phyloP scores from a whole-genome alignment of 805 yeast species.

The Cephaloascus albidus region DNA sequence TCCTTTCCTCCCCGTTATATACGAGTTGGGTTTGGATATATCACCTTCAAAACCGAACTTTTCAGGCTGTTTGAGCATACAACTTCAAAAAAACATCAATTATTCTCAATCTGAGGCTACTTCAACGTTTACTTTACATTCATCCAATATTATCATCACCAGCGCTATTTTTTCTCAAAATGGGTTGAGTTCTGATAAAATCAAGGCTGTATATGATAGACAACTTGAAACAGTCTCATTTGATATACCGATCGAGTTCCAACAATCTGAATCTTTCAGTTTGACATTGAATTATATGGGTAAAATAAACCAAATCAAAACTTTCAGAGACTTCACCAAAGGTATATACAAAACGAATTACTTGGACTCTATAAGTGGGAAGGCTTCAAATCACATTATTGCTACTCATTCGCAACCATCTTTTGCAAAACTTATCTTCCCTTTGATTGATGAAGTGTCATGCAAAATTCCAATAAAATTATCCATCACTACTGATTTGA shows the following conservation, averaged over 20 bases:
- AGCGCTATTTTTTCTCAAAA: conserved; percentile 15
- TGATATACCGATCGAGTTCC: conserved; percentile 12
- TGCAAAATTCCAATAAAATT: conserved; percentile 43
- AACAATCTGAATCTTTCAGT: not conserved
- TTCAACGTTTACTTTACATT: conserved; percentile 23
- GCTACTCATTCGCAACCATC: conserved; percentile 72
- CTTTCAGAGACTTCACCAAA: conserved; percentile 45
- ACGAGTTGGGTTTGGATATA: conserved; percentile 23
- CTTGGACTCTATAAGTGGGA: conserved; percentile 38
- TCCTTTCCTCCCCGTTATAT: conserved; percentile 23
- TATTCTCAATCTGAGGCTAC: conserved; percentile 3
- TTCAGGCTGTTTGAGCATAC: conserved; percentile 24
- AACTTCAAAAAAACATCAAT: conserved; percentile 15
- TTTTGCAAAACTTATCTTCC: conserved; percentile 54
- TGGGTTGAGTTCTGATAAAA: conserved; percentile 10
- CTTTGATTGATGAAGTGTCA: conserved; percentile 60
- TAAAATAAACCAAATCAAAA: conserved; percentile 36
- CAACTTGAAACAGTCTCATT: conserved; percentile 23
- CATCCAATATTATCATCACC: conserved; percentile 30
- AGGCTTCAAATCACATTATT: conserved; percentile 39
- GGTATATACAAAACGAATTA: conserved; percentile 68
- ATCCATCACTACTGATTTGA: conserved; percentile 31
- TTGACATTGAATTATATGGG: conserved; percentile 36
- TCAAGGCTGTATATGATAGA: conserved; percentile 27
- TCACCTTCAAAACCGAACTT: conserved; percentile 36